Evolutionary conservation across 2,329 filamentous ascomycete species (phyloP).

Genomic region (Ophiostoma quercus): DNA sequence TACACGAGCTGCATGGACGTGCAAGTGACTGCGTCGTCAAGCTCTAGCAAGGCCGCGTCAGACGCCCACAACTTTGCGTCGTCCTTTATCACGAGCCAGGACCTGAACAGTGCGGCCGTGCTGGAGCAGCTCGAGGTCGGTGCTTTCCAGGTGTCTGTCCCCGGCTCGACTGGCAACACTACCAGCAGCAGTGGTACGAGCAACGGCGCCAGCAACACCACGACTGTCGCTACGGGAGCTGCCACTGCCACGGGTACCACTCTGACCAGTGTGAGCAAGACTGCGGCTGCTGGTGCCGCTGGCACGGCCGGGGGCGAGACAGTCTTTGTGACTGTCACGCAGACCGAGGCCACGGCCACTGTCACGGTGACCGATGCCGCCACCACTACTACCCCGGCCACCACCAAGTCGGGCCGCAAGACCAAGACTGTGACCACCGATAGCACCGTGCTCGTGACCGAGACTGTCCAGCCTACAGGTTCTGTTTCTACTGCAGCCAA

Average conservation of each 20-base stretch:
- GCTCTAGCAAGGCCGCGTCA: conserved; percentile 18
- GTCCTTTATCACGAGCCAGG: conserved; percentile 36
- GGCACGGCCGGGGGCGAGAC: neutral
- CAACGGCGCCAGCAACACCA: neutral
- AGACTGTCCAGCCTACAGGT: conserved; percentile 12
- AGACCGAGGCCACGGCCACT: neutral
- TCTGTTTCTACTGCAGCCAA: neutral
- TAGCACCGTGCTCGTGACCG: neutral
- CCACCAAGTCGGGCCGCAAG: conserved; percentile 10
- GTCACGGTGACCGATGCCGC: conserved; percentile 13
- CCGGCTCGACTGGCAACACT: conserved; percentile 23
- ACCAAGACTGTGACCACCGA: neutral
- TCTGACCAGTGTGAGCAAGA: neutral
- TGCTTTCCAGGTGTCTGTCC: conserved; percentile 43
- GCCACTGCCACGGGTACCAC: neutral
- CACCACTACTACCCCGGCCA: neutral
- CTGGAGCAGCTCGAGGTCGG: conserved; percentile 40
- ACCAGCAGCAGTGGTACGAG: neutral
- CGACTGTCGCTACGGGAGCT: neutral
- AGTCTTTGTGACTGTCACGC: neutral
- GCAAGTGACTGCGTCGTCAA: conserved; percentile 24
- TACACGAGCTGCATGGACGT: conserved; percentile 44
- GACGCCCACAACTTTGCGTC: conserved; percentile 24
- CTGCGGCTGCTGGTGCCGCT: neutral
- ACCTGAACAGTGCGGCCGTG: conserved; percentile 43